These are phyloP conservation scores for Diaporthe velutina DNA, from an alignment of 2,329 filamentous ascomycete species.

Conservation along the genomic window DNA sequence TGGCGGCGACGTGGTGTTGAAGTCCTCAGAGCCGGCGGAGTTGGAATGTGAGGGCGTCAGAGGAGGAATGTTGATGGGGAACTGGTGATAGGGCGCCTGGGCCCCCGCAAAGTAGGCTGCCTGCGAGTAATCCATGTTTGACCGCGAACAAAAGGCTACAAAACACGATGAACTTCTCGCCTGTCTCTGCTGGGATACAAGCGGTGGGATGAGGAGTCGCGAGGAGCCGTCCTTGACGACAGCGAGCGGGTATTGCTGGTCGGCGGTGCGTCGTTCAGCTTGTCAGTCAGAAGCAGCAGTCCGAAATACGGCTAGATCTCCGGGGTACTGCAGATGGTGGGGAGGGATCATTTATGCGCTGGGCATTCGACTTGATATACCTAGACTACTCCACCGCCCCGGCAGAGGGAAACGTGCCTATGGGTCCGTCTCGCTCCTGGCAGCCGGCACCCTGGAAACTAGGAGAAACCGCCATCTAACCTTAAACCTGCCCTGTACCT, in stretches of 20 bases:
- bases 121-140: conserved; percentile 67
- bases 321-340: conserved; percentile 11
- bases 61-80: conserved; percentile 64
- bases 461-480: conserved; percentile 31
- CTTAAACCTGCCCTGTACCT: conserved; percentile 31
- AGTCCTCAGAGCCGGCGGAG: conserved; percentile 67
- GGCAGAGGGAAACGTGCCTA: conserved; percentile 26
- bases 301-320: conserved; percentile 29
- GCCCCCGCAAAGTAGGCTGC: conserved; percentile 61
- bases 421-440: conserved; percentile 5
- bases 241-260: conserved; percentile 6
- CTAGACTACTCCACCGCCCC: conserved; percentile 29
- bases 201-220: neutral
- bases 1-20: conserved; percentile 66
- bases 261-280: conserved; percentile 6
- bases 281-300: conserved; percentile 22
- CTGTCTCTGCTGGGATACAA: neutral
- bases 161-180: neutral
- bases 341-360: conserved; percentile 23
- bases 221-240: conserved; percentile 3
- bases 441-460: conserved; percentile 13
- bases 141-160: neutral
- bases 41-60: conserved; percentile 69
- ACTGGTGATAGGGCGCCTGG: conserved; percentile 60
- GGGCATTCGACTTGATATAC: conserved; percentile 22